Conservation (phyloP, 192 early-diverging fungal species). For the Coemansia sp. region DNA sequence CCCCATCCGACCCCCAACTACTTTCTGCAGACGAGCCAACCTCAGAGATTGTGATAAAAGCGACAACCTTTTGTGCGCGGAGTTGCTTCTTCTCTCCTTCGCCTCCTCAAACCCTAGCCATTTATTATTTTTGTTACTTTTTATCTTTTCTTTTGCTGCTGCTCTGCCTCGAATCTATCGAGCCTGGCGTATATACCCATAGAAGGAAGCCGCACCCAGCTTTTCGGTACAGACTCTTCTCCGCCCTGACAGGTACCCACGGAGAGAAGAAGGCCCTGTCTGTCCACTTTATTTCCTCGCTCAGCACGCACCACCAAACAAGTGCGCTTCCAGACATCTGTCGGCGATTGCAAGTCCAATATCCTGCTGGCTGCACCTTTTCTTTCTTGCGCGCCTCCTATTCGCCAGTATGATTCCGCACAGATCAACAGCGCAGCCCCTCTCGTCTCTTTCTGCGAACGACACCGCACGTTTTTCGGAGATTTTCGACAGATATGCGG, state of each 20-base stretch:
- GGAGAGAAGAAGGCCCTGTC: not conserved
- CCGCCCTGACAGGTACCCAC: too few relatives aligned
- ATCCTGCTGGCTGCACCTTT: not conserved
- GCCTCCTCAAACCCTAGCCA: not conserved
- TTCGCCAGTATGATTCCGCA: constrained; percentile 11
- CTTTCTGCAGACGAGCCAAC: not conserved
- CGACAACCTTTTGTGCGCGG: constrained; percentile 1
- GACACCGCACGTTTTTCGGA: constrained; percentile 36
- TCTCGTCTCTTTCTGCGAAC: constrained; percentile 22
- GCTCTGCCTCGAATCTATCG: not conserved
- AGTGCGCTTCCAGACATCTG: not conserved
- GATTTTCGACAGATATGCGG: constrained; percentile 50
- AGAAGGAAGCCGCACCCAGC: not conserved
- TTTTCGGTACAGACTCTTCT: too few relatives aligned
- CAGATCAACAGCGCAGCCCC: constrained; percentile 5
- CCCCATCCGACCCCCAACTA: not conserved
- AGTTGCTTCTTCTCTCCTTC: constrained; percentile 3
- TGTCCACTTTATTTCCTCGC: not conserved
- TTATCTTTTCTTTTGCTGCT: not conserved
- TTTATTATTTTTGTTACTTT: not conserved
- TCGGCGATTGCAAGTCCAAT: not conserved
- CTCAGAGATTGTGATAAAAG: not conserved
- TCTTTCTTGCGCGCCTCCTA: not conserved
- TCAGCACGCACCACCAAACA: not conserved
- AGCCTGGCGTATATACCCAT: not conserved